Evolutionary conservation across 805 yeast genomes (phyloP), one percentile per base, ranked within the genome.

Genomic region (Lipomyces yamadae): DNA sequence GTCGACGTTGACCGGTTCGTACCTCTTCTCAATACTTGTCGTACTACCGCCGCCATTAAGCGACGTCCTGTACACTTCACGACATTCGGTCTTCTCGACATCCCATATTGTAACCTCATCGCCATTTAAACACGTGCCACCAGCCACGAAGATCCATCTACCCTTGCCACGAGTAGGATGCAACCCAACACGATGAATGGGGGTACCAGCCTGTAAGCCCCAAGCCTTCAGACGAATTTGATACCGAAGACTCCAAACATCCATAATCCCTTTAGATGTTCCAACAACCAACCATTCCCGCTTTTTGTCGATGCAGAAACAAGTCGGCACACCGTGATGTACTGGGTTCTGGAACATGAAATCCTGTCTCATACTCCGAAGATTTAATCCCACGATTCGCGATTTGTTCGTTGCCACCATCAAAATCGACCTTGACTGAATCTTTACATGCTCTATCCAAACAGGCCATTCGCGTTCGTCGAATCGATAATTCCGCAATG

Each of bases 241-340:
- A 75, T 92, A 91, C 62, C 96, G 80, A 45, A 90, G 70, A 76
- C 92, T 97, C 96, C 97, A 92, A 15, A 94, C 77, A 69, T 86
- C 87, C 37, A 95, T 74, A 0, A 88, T 79, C 0, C 98, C 98
- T 52, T 83, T 84, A 0, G 84, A 79, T 0, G 97, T 91, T 0
- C 97, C 98, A 1, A 89, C 74, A 7, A 91, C 75, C 0, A 91
- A 75, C 91, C 97, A 91, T 4, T 83, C 78, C 33, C 80, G 77
- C 15, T 81, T 78, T 0, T 78, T 76, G 62, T 88, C 89, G 30
- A 89, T 77, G 0, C 85, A 81, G 72, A 92, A 85, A 18, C 88
- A 78, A 0, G 87, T 83, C 0, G 88, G 84, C 1, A 85, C 78
- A 0, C 98, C 99, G 78, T 87, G 88, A 1, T 82, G 77, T 0